Conservation (phyloP, 371 early-diverging fungal species). For the Nematocida homosporus region DNA sequence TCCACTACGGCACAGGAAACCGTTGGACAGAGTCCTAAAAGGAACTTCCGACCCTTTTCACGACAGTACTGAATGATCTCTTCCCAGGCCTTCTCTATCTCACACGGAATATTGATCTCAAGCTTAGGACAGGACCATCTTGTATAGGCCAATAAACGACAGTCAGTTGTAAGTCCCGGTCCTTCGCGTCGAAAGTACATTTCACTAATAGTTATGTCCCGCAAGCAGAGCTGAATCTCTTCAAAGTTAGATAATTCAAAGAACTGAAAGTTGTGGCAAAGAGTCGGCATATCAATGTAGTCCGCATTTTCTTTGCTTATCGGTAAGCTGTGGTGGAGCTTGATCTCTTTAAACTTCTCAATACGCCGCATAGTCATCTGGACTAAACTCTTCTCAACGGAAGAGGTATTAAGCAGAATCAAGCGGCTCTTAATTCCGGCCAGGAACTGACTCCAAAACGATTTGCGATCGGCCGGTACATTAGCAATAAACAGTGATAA, state of each 20-base stretch:
- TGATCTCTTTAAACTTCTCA: conserved; percentile 1
- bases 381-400: conserved; percentile 26
- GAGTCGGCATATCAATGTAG: conserved; percentile 36
- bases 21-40: conserved; percentile 25
- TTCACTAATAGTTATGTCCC: conserved; percentile 35
- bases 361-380: not conserved
- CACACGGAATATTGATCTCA: conserved; percentile 29
- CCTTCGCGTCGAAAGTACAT: conserved; percentile 40
- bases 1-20: conserved; percentile 26
- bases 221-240: conserved; percentile 37
- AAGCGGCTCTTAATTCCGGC: conserved; percentile 39
- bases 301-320: conserved; percentile 7
- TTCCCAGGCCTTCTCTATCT: conserved; percentile 32
- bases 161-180: not conserved
- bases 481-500: conserved; percentile 36
- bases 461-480: not conserved
- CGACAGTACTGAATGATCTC: conserved; percentile 29
- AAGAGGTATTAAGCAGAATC: not conserved
- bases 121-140: conserved; percentile 47
- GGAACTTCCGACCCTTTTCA: conserved; percentile 41
- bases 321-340: not conserved
- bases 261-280: not conserved
- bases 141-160: conserved; percentile 29
- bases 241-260: conserved; percentile 34
- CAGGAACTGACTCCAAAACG: conserved; percentile 27